These are phyloP conservation scores for Paramecium bursaria DNA, from an alignment of 73 alveolate genomes.

Conservation along the genomic window DNA sequence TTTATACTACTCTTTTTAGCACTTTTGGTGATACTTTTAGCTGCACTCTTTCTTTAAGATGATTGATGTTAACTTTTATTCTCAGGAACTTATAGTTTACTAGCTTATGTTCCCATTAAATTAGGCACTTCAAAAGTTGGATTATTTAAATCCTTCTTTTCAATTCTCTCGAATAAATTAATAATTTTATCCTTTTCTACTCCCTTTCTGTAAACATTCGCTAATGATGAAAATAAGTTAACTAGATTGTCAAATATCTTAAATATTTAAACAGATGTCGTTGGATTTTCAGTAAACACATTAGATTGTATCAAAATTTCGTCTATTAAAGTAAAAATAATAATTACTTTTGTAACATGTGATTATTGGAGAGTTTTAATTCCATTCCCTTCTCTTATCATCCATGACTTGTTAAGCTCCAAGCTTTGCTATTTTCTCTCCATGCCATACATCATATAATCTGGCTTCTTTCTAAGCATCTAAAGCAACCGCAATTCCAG, in stretches of 20 bases:
- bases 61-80: background rate
- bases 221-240: slow-evolving; percentile 62
- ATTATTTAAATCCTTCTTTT: slow-evolving; percentile 48
- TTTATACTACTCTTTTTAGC: slow-evolving; percentile 13
- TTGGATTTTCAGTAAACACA: slow-evolving; percentile 4
- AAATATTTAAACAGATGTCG: slow-evolving; percentile 51
- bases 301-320: slow-evolving; percentile 29
- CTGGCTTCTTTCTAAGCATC: slow-evolving; percentile 55
- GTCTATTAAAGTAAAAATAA: background rate
- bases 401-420: slow-evolving; percentile 50
- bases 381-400: slow-evolving; percentile 61
- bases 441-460: slow-evolving; percentile 72
- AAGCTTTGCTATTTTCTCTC: slow-evolving; percentile 62
- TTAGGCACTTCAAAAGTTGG: slow-evolving; percentile 66
- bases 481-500: slow-evolving; percentile 66
- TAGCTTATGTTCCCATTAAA: slow-evolving; percentile 10
- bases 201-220: slow-evolving; percentile 65
- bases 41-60: background rate
- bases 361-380: background rate
- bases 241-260: slow-evolving; percentile 64
- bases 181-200: slow-evolving; percentile 63
- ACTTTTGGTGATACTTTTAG: background rate
- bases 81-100: slow-evolving; percentile 20
- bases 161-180: slow-evolving; percentile 54
- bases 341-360: slow-evolving; percentile 40